Base-by-base conservation (phyloP, 2,329 filamentous ascomycete genomes). In the Cercospora sp. region DNA sequence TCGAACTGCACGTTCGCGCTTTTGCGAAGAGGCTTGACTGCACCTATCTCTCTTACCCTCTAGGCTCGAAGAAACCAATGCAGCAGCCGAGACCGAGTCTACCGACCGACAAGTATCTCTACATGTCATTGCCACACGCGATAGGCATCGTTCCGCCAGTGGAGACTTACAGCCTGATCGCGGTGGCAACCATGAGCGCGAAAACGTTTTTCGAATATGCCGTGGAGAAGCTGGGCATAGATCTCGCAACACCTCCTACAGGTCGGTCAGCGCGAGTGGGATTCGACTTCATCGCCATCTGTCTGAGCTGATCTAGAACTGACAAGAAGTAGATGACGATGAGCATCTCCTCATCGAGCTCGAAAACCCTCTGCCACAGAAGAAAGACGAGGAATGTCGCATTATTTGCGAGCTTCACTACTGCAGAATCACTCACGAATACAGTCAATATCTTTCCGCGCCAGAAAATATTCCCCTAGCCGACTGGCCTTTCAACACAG, bases 191-290 rank as follows among this genome's bases (percentile, higher is more conserved):
- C n/a, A 73, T 70, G 63, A 65, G 53, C 23, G 30, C 59, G 7
- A 64, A 64, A 13, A 69, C 62, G 26, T 75, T 75, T 68, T 75
- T 73, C 67, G 55, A 67, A 12, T 64, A 66, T 40, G 66, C 71
- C 8, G 57, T 59, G 10, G 72, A 74, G 61, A 69, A 66, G 16
- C 65, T 71, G 4, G 64, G 64, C 9, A 33, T 20, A 16, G 55
- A 58, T 18, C 31, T 59, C 64, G 53, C 42, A 28, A 40, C 18
- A 16, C 20, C 40, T 55, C 28, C 64, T 9, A 57, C 62, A 30
- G 60, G 60, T 62, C 20, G 31, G 42, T 60, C 58, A 13, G 6
- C 13, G 23, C 20, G 23, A 13, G 7, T 28, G 33, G 40, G 2
- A 40, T 5, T n/a, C 2, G 5, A 1, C 2, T 55, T 13, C 12